phyloP scores from a whole-genome alignment of 805 yeast species.

The Starmerella etchellsii region DNA sequence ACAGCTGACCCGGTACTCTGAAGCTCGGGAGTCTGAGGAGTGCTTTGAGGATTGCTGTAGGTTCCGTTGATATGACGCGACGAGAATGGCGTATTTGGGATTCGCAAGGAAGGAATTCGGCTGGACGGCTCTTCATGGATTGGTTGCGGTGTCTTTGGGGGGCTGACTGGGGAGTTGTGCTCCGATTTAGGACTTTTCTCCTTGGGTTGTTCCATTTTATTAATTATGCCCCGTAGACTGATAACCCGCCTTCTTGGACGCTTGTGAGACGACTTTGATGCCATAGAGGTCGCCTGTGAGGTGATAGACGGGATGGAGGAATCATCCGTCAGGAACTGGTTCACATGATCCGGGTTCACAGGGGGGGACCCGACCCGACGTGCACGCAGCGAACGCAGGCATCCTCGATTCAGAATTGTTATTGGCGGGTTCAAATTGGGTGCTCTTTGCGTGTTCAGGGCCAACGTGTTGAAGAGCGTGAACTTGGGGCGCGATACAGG shows the following conservation, averaged over 20 bases:
- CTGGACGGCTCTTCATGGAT: too few species aligned
- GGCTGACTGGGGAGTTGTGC: background rate
- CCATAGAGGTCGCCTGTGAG: background rate
- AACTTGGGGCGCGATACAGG: slow-evolving; percentile 3
- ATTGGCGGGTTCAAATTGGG: slow-evolving; percentile 8
- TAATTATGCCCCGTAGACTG: slow-evolving; percentile 3
- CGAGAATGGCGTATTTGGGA: background rate
- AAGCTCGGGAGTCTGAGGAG: slow-evolving; percentile 7
- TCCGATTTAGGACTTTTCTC: background rate
- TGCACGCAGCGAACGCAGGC: background rate
- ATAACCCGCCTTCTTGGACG: slow-evolving; percentile 14
- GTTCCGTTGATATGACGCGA: background rate
- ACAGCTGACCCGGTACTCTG: slow-evolving; percentile 5
- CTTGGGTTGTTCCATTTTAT: background rate
- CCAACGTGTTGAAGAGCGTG: slow-evolving; percentile 13
- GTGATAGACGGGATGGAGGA: background rate
- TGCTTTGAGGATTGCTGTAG: background rate
- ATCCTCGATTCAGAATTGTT: slow-evolving; percentile 9
- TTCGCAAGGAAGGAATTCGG: background rate
- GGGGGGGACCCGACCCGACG: background rate
- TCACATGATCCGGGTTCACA: background rate
- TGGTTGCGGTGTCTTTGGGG: too few species aligned
- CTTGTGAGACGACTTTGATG: background rate
- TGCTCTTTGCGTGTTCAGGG: slow-evolving; percentile 6
- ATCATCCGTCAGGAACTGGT: background rate